A percentile compares a stretch with the other conserved stretches of the same genome.
Evolutionary conservation across 2,329 filamentous ascomycete genomes (phyloP).

Genomic region (Diaporthe australafricana): DNA sequence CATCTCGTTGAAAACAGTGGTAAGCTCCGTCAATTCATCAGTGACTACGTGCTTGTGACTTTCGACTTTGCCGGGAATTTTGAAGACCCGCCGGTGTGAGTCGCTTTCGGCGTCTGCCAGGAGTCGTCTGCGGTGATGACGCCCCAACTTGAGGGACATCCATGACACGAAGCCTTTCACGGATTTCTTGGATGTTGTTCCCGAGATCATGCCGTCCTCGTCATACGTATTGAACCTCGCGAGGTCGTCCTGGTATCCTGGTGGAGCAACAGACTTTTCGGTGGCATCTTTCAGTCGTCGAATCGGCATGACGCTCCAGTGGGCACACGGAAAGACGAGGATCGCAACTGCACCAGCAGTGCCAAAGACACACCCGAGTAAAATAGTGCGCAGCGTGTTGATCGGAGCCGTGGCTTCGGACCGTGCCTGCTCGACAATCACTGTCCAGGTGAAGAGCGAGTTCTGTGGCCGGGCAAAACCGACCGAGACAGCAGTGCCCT

Average conservation of each 20-base stretch:
- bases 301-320: constrained; percentile 85
- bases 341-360: constrained; percentile 80
- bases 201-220: constrained; percentile 59
- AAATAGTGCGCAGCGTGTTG: constrained; percentile 78
- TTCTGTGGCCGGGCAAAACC: constrained; percentile 80
- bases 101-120: constrained; percentile 52
- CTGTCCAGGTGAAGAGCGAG: constrained; percentile 80
- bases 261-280: constrained; percentile 76
- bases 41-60: constrained; percentile 80
- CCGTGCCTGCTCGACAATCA: constrained; percentile 82
- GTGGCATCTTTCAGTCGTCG: constrained; percentile 80
- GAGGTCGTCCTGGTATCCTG: constrained; percentile 65
- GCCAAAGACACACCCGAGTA: constrained; percentile 87
- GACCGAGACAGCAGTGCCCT: constrained; percentile 77
- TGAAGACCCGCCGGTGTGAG: constrained; percentile 68
- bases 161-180: constrained; percentile 55
- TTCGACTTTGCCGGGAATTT: constrained; percentile 85
- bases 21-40: constrained; percentile 88
- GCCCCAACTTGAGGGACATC: constrained; percentile 52
- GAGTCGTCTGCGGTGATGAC: constrained; percentile 41
- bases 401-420: constrained; percentile 83
- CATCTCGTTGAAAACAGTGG: constrained; percentile 92
- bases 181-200: constrained; percentile 56
- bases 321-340: constrained; percentile 81
- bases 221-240: constrained; percentile 54